Conservation (phyloP, 139 green algal species). For the Choricystis sp. region DNA sequence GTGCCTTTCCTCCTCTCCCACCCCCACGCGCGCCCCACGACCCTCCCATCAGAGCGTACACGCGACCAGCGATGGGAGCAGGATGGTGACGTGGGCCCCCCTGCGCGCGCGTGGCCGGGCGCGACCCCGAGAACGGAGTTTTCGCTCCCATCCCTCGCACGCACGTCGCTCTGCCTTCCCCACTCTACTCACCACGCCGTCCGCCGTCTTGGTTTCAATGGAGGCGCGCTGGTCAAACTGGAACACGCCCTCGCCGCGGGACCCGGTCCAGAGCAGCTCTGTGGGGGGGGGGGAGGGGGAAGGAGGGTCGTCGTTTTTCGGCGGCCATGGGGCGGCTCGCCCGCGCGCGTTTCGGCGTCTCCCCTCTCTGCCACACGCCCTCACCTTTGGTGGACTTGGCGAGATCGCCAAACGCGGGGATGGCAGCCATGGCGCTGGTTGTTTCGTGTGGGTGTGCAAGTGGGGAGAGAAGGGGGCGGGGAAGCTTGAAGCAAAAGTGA, state of each 20-base stretch:
- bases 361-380: not conserved
- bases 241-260: constrained; percentile 7
- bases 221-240: constrained; percentile 9
- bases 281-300: not conserved
- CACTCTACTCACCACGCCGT: constrained; percentile 15
- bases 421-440: constrained; percentile 4
- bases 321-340: no score
- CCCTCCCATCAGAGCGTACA: no score
- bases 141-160: no score
- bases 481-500: no score
- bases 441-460: not conserved
- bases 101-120: no score
- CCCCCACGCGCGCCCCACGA: not conserved
- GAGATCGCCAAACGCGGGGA: constrained; percentile 16
- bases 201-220: constrained; percentile 11
- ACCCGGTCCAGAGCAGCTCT: constrained; percentile 15
- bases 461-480: not conserved
- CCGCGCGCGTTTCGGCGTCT: not conserved
- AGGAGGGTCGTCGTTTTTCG: not conserved
- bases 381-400: constrained; percentile 7
- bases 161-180: no score
- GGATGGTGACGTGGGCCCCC: no score
- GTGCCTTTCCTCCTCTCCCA: not conserved
- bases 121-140: no score
- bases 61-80: no score